Percentiles rank a stretch among this genome's conserved stretches.
Conservation (phyloP, 2,329 filamentous ascomycete genomes). For the Chaetoscypha palmicola region DNA sequence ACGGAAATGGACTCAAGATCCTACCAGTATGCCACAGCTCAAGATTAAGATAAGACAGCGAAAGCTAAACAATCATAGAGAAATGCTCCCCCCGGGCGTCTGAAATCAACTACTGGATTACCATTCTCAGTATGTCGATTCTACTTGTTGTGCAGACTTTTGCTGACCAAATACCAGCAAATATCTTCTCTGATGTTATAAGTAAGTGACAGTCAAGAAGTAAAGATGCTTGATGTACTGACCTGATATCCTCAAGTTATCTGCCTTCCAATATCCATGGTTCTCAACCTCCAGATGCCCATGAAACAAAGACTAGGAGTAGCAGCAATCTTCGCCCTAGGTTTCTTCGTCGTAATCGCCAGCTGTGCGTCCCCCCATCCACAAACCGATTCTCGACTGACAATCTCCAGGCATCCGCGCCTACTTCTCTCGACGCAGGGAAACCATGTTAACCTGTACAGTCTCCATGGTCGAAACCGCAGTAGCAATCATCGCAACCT, state of each 20-base stretch:
- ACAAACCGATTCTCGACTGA: neutral
- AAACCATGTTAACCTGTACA: conserved; percentile 35
- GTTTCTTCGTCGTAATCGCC: conserved; percentile 10
- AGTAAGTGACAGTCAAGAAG: neutral
- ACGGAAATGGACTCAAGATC: conserved; percentile 10
- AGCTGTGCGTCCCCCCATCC: conserved; percentile 10
- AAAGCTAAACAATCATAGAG: neutral
- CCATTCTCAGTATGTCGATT: conserved; percentile 2
- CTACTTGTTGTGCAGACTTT: neutral
- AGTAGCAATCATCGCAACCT: conserved; percentile 34
- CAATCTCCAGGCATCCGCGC: conserved; percentile 27
- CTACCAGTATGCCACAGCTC: neutral
- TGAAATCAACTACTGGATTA: conserved; percentile 14
- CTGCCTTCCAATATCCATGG: conserved; percentile 32
- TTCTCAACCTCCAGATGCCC: conserved; percentile 31
- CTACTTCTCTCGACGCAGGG: conserved; percentile 31
- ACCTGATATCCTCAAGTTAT: conserved; percentile 19
- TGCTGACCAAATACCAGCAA: neutral
- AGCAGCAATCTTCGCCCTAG: conserved; percentile 11
- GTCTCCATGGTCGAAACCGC: conserved; percentile 35
- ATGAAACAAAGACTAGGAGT: conserved; percentile 12
- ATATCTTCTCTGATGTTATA: conserved; percentile 13
- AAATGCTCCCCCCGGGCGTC: conserved; percentile 9
- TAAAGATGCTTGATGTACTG: neutral
- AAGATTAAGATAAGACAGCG: neutral